phyloP scores from a whole-genome alignment of 495 filamentous ascomycete species.

The Penicillium parvum region DNA sequence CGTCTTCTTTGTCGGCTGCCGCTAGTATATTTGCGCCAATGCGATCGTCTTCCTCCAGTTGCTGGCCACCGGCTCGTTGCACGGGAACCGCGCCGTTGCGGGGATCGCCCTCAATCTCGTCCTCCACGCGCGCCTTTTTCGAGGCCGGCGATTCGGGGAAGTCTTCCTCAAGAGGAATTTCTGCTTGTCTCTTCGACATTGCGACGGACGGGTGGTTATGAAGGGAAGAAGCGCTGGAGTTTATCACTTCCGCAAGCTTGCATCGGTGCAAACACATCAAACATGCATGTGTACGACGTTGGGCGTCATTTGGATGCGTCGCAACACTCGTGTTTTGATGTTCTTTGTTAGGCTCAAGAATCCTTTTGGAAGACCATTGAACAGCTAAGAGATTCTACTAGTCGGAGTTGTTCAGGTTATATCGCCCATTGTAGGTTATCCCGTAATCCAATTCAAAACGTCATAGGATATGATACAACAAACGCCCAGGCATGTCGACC shows the following conservation, averaged over 20 bases:
- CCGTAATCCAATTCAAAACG: conserved; percentile 29
- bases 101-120: conserved; percentile 36
- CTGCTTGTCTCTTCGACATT: conserved; percentile 77
- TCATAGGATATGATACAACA: conserved; percentile 45
- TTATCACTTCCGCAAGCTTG: conserved; percentile 16
- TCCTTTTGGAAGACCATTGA: too few relatives aligned
- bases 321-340: too few relatives aligned
- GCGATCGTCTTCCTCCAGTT: conserved; percentile 31
- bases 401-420: conserved; percentile 2
- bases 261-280: conserved; percentile 41
- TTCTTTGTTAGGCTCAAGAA: too few relatives aligned
- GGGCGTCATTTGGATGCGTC: too few relatives aligned
- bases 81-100: conserved; percentile 38
- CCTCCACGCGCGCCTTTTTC: conserved; percentile 69
- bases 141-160: conserved; percentile 63
- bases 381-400: too few relatives aligned
- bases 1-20: conserved; percentile 36
- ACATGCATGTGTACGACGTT: conserved; percentile 20
- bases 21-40: conserved; percentile 36
- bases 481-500: conserved; percentile 24
- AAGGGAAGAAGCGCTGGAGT: conserved; percentile 6
- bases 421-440: conserved; percentile 14
- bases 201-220: conserved; percentile 18
- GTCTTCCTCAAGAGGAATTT: conserved; percentile 67
- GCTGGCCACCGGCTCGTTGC: conserved; percentile 33